Evolutionary conservation across 2,329 filamentous ascomycete species (phyloP).

Genomic region (Calonectria hawksworthii): DNA sequence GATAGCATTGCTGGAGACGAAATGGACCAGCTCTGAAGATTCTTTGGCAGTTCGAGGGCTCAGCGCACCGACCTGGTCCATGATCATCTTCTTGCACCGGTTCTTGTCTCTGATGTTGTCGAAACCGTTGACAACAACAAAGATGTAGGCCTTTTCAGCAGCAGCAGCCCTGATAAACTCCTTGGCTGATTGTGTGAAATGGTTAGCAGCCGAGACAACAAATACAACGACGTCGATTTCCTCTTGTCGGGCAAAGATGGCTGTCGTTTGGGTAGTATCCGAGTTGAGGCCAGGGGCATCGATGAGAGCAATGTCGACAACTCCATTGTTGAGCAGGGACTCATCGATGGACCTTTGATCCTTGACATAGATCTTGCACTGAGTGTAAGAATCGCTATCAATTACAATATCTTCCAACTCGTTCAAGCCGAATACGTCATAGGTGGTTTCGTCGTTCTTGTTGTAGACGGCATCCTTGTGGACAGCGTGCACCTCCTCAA

Average conservation of each 20-base stretch:
- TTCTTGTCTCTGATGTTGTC: constrained; percentile 94
- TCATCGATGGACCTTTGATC: constrained; percentile 92
- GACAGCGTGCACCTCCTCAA: constrained; percentile 97
- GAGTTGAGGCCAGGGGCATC: constrained; percentile 96
- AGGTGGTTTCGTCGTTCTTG: constrained; percentile 93
- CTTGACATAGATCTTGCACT: constrained; percentile 97
- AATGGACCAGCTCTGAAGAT: constrained; percentile 92
- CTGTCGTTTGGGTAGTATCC: constrained; percentile 96
- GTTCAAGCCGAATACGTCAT: constrained; percentile 84
- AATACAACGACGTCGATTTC: constrained; percentile 99
- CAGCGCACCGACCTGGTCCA: constrained; percentile 89
- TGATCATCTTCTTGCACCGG: constrained; percentile 90
- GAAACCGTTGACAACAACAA: constrained; percentile 98
- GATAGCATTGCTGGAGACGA: constrained; percentile 97
- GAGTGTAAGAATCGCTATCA: constrained; percentile 89
- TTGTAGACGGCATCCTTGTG: constrained; percentile 86
- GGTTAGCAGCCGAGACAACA: constrained; percentile 96
- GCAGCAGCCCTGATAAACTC: constrained; percentile 98
- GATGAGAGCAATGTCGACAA: constrained; percentile 97
- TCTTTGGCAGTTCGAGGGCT: constrained; percentile 96
- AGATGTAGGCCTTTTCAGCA: constrained; percentile 97
- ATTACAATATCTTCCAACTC: constrained; percentile 91
- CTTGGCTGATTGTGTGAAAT: constrained; percentile 97
- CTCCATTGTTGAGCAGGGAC: constrained; percentile 95
- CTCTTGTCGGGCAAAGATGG: constrained; percentile 96